These are phyloP conservation scores for Triticum monococcum DNA, from an alignment of 176 grass and related monocot species.

Conservation along the genomic window DNA sequence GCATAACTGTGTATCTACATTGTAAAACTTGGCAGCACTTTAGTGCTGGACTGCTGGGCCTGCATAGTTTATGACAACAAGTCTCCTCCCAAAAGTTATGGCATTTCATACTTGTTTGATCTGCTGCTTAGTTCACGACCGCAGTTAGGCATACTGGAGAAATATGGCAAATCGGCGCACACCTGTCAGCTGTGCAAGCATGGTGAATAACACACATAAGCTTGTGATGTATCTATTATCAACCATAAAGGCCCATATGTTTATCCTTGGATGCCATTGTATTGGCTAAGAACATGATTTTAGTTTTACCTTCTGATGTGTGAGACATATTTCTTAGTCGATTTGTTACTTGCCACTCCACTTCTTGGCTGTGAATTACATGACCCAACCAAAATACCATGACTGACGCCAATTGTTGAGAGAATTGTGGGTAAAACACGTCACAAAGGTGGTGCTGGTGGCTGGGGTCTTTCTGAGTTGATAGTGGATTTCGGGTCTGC, in stretches of 20 bases:
- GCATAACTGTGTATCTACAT: neutral
- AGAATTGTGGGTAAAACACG: neutral
- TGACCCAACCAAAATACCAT: conserved; percentile 8
- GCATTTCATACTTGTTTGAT: neutral
- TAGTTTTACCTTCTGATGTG: neutral
- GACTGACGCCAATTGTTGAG: neutral
- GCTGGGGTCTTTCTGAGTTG: neutral
- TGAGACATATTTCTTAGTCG: neutral
- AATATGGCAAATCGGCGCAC: neutral
- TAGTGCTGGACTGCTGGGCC: neutral
- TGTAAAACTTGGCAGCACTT: neutral
- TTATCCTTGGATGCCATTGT: neutral
- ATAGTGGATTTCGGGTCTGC: neutral
- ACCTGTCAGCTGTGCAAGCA: neutral
- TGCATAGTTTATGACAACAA: neutral
- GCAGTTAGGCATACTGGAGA: neutral
- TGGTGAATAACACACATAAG: neutral
- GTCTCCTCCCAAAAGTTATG: neutral
- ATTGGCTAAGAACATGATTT: neutral
- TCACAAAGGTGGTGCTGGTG: neutral
- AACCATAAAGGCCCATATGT: neutral
- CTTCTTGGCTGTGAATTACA: neutral
- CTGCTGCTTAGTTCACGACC: neutral
- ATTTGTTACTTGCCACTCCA: neutral
- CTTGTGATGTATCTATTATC: too few relatives aligned